These are phyloP conservation scores for Xanthoconium stramineum DNA, from an alignment of 768 basidiomycete genomes.

Conservation along the genomic window DNA sequence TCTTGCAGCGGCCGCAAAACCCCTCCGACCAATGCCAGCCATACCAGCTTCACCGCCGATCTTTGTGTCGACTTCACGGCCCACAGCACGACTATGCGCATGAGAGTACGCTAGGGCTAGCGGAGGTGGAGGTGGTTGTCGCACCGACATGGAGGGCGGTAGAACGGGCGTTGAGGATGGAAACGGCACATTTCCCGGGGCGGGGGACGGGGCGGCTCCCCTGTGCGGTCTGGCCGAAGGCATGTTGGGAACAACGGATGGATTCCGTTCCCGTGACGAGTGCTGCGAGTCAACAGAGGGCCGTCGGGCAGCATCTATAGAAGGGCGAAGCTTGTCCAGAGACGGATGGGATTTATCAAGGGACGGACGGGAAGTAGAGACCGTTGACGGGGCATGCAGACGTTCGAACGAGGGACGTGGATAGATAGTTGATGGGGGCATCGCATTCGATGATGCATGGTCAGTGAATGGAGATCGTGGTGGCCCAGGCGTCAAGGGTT, in stretches of 20 bases:
- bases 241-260: neutral
- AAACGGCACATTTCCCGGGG: slow-evolving; percentile 14
- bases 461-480: slow-evolving; percentile 4
- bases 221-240: slow-evolving; percentile 9
- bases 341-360: slow-evolving; percentile 15
- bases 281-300: slow-evolving; percentile 16
- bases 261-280: neutral
- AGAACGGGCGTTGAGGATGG: slow-evolving; percentile 7
- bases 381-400: slow-evolving; percentile 13
- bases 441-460: slow-evolving; percentile 10
- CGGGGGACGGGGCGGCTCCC: slow-evolving; percentile 9
- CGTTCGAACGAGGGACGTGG: slow-evolving; percentile 19
- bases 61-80: slow-evolving; percentile 60
- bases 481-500: neutral
- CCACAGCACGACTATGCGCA: neutral
- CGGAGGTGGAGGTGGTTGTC: slow-evolving; percentile 19
- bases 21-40: slow-evolving; percentile 87
- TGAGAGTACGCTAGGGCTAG: slow-evolving; percentile 9
- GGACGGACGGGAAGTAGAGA: slow-evolving; percentile 14
- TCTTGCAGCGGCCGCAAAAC: slow-evolving; percentile 72
- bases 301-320: slow-evolving; percentile 8
- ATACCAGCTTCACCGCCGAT: slow-evolving; percentile 77
- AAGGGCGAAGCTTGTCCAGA: slow-evolving; percentile 16
- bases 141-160: slow-evolving; percentile 8
- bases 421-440: slow-evolving; percentile 4